These are phyloP conservation scores for Skeletonema menzelii DNA, from an alignment of 108 stramenopile genomes.

Conservation along the genomic window DNA sequence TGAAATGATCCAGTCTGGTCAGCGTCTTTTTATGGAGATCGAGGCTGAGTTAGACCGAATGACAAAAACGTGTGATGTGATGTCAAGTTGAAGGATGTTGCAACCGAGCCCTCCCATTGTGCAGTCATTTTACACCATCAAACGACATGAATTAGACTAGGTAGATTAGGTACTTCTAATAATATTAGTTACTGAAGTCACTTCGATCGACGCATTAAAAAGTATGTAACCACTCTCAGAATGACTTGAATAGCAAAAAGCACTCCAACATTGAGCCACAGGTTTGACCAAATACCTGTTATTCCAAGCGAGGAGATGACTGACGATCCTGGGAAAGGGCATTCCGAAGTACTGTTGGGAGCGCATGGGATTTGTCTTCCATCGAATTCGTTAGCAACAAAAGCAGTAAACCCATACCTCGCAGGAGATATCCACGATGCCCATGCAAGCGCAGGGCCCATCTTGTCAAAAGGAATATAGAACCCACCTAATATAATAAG, in stretches of 20 bases:
- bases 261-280: slow-evolving; percentile 72
- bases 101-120: too few species aligned
- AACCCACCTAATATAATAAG: slow-evolving; percentile 76
- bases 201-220: slow-evolving; percentile 38
- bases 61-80: neutral
- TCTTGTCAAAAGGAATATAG: slow-evolving; percentile 68
- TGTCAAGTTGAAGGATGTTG: too few species aligned
- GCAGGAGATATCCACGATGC: slow-evolving; percentile 65
- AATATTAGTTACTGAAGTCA: neutral
- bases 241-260: slow-evolving; percentile 49
- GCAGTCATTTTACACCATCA: too few species aligned
- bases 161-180: too few species aligned
- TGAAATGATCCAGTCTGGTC: neutral
- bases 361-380: slow-evolving; percentile 63
- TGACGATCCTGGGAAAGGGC: slow-evolving; percentile 65
- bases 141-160: too few species aligned
- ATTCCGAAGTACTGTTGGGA: slow-evolving; percentile 18
- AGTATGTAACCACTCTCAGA: slow-evolving; percentile 48
- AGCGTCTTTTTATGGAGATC: neutral
- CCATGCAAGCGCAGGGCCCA: slow-evolving; percentile 61
- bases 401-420: slow-evolving; percentile 74
- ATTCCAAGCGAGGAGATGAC: slow-evolving; percentile 63
- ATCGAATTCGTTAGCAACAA: slow-evolving; percentile 71
- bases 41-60: neutral
- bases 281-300: slow-evolving; percentile 50